Percentiles rank a stretch among this genome's conserved stretches.
Conservation (phyloP, 768 basidiomycete genomes). For the Rhodotorula toruloides region DNA sequence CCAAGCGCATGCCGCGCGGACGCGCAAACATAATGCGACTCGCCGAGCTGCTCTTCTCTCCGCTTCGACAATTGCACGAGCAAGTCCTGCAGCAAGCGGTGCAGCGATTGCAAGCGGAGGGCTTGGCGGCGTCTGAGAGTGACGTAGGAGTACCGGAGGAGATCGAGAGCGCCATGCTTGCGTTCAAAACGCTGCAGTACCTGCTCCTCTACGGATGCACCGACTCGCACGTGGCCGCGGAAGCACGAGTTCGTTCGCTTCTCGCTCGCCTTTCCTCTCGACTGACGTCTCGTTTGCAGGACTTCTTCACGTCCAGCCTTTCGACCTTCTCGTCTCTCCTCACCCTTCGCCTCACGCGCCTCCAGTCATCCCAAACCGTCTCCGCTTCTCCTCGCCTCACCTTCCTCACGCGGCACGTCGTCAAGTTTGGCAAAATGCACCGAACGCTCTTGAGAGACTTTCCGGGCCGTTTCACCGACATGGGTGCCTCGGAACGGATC, state of each 20-base stretch:
- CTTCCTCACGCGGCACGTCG: conserved; percentile 33
- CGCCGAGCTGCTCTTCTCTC: conserved; percentile 54
- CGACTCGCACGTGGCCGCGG: conserved; percentile 54
- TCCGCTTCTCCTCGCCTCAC: conserved; percentile 9
- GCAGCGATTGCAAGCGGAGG: conserved; percentile 43
- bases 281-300: background rate
- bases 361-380: background rate
- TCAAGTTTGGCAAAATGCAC: conserved; percentile 33
- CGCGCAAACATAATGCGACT: conserved; percentile 43
- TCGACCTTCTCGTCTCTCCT: conserved; percentile 18
- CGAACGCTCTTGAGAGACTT: conserved; percentile 26
- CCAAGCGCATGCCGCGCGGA: conserved; percentile 40
- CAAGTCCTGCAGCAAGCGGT: conserved; percentile 52
- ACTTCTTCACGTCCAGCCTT: conserved; percentile 31
- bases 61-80: conserved; percentile 62
- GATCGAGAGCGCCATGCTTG: conserved; percentile 60
- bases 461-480: conserved; percentile 12
- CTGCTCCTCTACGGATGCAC: conserved; percentile 57
- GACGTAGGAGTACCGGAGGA: conserved; percentile 50
- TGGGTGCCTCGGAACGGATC: conserved; percentile 19
- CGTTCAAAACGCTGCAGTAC: conserved; percentile 70
- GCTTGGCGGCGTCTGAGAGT: background rate
- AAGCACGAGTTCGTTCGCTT: background rate
- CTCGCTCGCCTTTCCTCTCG: too few relatives aligned
- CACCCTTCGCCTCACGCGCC: conserved; percentile 17